Evolutionary conservation across 331 rosid species (phyloP), one percentile per base, ranked within the genome.

Genomic region (Rhamnella rubrinervis): DNA sequence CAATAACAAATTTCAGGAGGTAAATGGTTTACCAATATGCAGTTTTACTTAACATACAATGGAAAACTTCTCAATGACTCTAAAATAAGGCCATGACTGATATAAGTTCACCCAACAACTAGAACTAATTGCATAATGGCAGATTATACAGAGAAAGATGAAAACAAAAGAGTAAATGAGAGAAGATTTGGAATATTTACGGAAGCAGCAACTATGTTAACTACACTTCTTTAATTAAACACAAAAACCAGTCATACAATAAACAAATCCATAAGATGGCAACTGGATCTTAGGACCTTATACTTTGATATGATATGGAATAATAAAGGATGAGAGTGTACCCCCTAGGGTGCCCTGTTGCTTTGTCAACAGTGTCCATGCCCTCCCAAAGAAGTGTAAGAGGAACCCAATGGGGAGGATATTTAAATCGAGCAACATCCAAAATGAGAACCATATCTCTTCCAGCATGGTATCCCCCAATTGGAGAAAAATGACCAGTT

Each of bases 371-470:
- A 46, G 90, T 84, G 75, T 69, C 78, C 90, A 89, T 84, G 52
- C 82, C 96, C 28, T 85, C 80, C 97, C 96, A 92, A 47, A 89
- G 92, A 70, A 84, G 86, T 39, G 79, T 66, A 71, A 89, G 84
- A 15, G 96, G 97, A 81, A 92, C 92, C 97, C 97, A 92, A 23
- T 89, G 97, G 31, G 96, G 95, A 75, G 97, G 97, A 79, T 92
- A 92, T 63, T 92, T 89, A 69, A 87, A 92, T 69, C 97, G 86
- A 66, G 97, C 92, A 44, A 89, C 97, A 79, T 92, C 97, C 89
- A 92, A 77, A 49, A 92, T 74, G 69, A 92, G 95, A 67, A 85
- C 92, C 92, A 89, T 75, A 70, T 92, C 97, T 71, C 83, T 87
- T 66, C 71, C 89, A 19, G 84, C 83, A 68, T 89, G 96, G 65